A percentile compares a stretch with the other conserved stretches of the same genome.
Conservation (phyloP, 192 early-diverging fungal species). For the Coemansia sp. region DNA sequence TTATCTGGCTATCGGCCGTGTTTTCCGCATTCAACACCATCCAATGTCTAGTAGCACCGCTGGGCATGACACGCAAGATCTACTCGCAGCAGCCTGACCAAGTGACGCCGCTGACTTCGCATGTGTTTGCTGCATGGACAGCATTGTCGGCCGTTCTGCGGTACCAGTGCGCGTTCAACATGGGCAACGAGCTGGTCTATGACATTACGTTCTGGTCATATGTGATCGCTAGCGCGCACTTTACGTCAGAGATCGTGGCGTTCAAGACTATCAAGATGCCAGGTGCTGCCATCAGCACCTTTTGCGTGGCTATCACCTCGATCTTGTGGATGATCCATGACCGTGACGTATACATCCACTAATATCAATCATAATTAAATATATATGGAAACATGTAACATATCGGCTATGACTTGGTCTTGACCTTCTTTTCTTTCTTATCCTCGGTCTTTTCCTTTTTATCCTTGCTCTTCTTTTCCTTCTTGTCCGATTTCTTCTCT, state of each 20-base stretch:
- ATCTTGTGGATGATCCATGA: conserved; percentile 55
- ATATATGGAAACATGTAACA: neutral
- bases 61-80: conserved; percentile 75
- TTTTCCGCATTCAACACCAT: conserved; percentile 83
- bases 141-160: conserved; percentile 79
- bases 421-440: conserved; percentile 13
- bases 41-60: conserved; percentile 77
- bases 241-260: conserved; percentile 66
- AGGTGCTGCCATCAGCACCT: conserved; percentile 66
- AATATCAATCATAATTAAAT: neutral
- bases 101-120: conserved; percentile 81
- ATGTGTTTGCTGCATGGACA: conserved; percentile 91
- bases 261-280: conserved; percentile 66
- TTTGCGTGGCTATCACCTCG: conserved; percentile 65
- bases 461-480: conserved; percentile 15
- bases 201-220: conserved; percentile 66
- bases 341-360: conserved; percentile 42
- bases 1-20: conserved; percentile 73
- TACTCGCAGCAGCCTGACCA: conserved; percentile 61
- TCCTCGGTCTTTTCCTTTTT: conserved; percentile 14
- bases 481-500: conserved; percentile 16
- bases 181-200: conserved; percentile 60
- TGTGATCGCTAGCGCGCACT: conserved; percentile 71
- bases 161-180: conserved; percentile 84
- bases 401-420: neutral